phyloP scores from a whole-genome alignment of 2,329 filamentous ascomycete genomes.

The Ophiostoma fasciatum region DNA sequence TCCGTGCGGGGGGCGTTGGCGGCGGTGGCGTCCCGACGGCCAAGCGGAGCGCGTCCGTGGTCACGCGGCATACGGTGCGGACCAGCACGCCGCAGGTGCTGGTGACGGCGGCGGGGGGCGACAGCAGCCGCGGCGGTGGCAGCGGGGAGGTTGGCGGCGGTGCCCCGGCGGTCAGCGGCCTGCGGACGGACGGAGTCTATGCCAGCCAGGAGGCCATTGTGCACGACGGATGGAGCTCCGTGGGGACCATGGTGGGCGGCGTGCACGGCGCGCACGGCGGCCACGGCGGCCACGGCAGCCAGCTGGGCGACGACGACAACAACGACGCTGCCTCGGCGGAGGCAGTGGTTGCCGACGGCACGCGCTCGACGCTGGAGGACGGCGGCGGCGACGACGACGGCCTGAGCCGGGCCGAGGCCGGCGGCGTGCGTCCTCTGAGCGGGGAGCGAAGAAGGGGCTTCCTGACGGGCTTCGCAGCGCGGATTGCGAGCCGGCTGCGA shows the following conservation, averaged over 20 bases:
- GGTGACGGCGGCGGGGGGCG: not conserved
- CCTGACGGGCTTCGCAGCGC: slow-evolving; percentile 3
- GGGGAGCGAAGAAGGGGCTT: slow-evolving; percentile 1
- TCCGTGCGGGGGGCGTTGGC: too few relatives aligned
- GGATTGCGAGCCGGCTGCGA: slow-evolving; percentile 1
- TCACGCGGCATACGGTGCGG: slow-evolving; percentile 4
- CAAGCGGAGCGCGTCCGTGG: slow-evolving; percentile 1
- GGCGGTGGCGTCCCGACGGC: slow-evolving; percentile 1
- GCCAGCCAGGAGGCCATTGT: slow-evolving; percentile 9
- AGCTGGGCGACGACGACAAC: not conserved
- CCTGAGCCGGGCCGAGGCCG: not conserved
- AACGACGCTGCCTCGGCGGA: too few relatives aligned
- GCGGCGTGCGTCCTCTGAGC: too few relatives aligned
- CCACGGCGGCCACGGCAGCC: not conserved
- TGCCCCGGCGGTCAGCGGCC: too few relatives aligned
- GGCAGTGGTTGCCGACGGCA: slow-evolving; percentile 2
- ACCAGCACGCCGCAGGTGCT: slow-evolving; percentile 3
- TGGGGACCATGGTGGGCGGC: not conserved
- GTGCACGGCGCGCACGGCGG: too few relatives aligned
- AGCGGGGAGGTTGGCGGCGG: too few relatives aligned
- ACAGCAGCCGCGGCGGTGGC: not conserved
- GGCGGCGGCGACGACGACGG: not conserved
- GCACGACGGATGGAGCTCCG: not conserved
- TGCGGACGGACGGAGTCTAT: not conserved
- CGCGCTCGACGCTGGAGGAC: slow-evolving; percentile 2